Evolutionary conservation across 177 flowering plant genomes (phyloP).

Genomic region (Telopea speciosissima): DNA sequence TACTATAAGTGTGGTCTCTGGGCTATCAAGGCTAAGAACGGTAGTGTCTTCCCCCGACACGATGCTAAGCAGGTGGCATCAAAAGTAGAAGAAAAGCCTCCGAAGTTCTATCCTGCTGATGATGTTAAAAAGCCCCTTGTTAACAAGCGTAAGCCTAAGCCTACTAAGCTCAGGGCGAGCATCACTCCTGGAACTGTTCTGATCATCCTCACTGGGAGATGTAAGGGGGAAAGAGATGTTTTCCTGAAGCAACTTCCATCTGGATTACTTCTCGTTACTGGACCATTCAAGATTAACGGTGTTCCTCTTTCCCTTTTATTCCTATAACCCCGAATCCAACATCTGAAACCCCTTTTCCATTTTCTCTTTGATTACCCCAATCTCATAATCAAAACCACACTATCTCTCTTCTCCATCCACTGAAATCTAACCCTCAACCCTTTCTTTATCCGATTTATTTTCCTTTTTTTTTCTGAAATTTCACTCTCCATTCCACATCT

Average conservation of each 20-base stretch:
- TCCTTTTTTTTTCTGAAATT: too few relatives aligned
- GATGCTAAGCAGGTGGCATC: slow-evolving; percentile 36
- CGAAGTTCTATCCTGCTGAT: slow-evolving; percentile 89
- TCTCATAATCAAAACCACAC: too few relatives aligned
- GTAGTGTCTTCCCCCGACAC: slow-evolving; percentile 70
- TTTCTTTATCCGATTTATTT: too few relatives aligned
- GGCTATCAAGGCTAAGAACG: slow-evolving; percentile 87
- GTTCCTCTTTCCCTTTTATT: too few relatives aligned
- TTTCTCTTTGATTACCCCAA: too few relatives aligned
- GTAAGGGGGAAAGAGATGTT: slow-evolving; percentile 79
- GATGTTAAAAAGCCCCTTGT: slow-evolving; percentile 69
- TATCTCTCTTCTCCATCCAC: too few relatives aligned
- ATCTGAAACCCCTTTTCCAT: too few relatives aligned
- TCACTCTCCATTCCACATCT: too few relatives aligned
- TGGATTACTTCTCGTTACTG: too few relatives aligned
- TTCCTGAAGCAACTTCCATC: slow-evolving; percentile 71
- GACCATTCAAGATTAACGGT: too few relatives aligned
- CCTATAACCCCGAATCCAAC: too few relatives aligned
- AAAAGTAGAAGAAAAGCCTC: slow-evolving; percentile 39
- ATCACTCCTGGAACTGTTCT: slow-evolving; percentile 74
- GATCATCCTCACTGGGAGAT: slow-evolving; percentile 63
- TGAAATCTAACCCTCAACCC: too few relatives aligned
- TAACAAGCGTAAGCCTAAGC: slow-evolving; percentile 61
- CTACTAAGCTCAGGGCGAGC: slow-evolving; percentile 81
- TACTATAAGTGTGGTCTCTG: slow-evolving; percentile 78